These are phyloP conservation scores for grape (Vitis vinifera) DNA, from an alignment of 164 flowering plant genomes.

Conservation along the genomic window ASM3070453v1 NC_081811.1:2810501-2811000, in stretches of 20 bases:
- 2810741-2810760: constrained; percentile 97
- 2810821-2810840: too few relatives aligned
- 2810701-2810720: constrained; percentile 52
- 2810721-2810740: constrained; percentile 88
- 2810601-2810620: constrained; percentile 83
- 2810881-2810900: too few relatives aligned
- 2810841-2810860: too few relatives aligned
- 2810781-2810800: constrained; percentile 18
- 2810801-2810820: background rate
- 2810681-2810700: constrained; percentile 13
- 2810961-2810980: too few relatives aligned
- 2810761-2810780: constrained; percentile 61
- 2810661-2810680: constrained; percentile 62
- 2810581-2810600: constrained; percentile 86
- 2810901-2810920: too few relatives aligned
- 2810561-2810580: constrained; percentile 96
- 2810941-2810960: too few relatives aligned
- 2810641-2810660: constrained; percentile 96
- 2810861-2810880: too few relatives aligned
- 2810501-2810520: constrained; percentile 48
- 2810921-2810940: too few relatives aligned
- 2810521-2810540: constrained; percentile 58
- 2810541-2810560: constrained; percentile 84
- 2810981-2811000: too few relatives aligned
- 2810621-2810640: constrained; percentile 76